Evolutionary conservation across 768 basidiomycete genomes (phyloP).

Genomic region (Leccinum sublutescens): DNA sequence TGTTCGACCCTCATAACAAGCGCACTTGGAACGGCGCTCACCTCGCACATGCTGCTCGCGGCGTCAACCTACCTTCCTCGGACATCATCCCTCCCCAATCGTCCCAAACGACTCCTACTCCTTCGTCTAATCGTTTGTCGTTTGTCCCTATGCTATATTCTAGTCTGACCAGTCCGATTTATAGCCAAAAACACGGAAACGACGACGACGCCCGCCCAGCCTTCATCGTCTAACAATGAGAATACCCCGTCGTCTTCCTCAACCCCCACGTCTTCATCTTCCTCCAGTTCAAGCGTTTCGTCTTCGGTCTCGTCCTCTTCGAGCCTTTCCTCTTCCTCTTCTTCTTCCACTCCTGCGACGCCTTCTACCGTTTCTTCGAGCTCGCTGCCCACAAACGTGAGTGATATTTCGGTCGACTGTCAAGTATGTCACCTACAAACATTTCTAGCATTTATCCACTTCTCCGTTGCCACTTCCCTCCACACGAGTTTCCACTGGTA

Average conservation of each 20-base stretch:
- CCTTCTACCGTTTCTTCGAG: constrained; percentile 8
- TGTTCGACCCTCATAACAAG: constrained; percentile 18
- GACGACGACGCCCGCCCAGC: background rate
- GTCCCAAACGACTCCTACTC: background rate
- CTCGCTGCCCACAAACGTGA: constrained; percentile 15
- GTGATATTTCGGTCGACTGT: constrained; percentile 3
- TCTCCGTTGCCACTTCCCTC: background rate
- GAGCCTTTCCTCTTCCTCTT: background rate
- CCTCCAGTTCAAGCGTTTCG: constrained; percentile 5
- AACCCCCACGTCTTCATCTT: constrained; percentile 3
- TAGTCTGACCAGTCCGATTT: background rate
- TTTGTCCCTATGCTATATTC: background rate
- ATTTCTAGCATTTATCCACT: background rate
- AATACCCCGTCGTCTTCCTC: constrained; percentile 17
- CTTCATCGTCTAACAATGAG: background rate
- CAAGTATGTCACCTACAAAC: background rate
- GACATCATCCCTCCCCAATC: background rate
- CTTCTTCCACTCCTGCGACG: constrained; percentile 5
- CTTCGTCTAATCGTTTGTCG: constrained; percentile 1
- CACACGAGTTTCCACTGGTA: background rate
- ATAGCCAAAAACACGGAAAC: constrained; percentile 3
- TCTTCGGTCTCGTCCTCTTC: constrained; percentile 7
- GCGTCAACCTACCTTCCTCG: background rate
- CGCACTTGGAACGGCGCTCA: constrained; percentile 13
- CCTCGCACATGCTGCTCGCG: constrained; percentile 12